phyloP scores from a whole-genome alignment of 768 basidiomycete species.

The Sporobolomyces roseus region DNA sequence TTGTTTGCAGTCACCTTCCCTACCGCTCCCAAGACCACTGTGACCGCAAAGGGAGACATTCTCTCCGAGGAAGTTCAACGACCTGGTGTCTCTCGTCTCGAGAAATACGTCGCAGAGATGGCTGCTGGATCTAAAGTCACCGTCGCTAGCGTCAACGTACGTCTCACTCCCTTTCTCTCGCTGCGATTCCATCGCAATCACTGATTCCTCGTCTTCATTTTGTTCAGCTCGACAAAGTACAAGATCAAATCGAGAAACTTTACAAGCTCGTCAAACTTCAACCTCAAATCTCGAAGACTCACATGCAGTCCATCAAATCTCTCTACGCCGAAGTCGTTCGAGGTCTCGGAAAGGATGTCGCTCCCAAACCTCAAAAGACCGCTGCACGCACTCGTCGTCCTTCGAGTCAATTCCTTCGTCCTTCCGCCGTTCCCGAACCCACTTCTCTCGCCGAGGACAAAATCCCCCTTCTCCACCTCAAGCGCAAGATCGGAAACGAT shows the following conservation, averaged over 20 bases:
- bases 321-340: constrained; percentile 95
- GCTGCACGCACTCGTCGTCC: constrained; percentile 73
- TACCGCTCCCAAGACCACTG: constrained; percentile 91
- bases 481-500: constrained; percentile 86
- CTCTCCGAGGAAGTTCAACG: constrained; percentile 91
- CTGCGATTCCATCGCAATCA: no score
- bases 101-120: constrained; percentile 92
- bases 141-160: constrained; percentile 68
- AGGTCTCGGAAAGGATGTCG: constrained; percentile 68
- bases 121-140: constrained; percentile 82
- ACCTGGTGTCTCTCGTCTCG: constrained; percentile 92
- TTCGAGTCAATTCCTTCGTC: constrained; percentile 94
- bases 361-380: constrained; percentile 50
- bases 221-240: constrained; percentile 70
- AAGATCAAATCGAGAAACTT: constrained; percentile 90
- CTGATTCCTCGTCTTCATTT: background rate
- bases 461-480: constrained; percentile 88
- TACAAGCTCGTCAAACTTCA: constrained; percentile 97
- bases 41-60: constrained; percentile 89
- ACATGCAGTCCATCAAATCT: constrained; percentile 88
- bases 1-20: constrained; percentile 80
- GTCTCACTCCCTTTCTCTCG: background rate
- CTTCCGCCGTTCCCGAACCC: constrained; percentile 62
- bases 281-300: constrained; percentile 92
- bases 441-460: constrained; percentile 79